A percentile compares a stretch with the other conserved stretches of the same genome.
Evolutionary conservation across 2,329 filamentous ascomycete genomes (phyloP).

Genomic region (Diaporthe destruens): DNA sequence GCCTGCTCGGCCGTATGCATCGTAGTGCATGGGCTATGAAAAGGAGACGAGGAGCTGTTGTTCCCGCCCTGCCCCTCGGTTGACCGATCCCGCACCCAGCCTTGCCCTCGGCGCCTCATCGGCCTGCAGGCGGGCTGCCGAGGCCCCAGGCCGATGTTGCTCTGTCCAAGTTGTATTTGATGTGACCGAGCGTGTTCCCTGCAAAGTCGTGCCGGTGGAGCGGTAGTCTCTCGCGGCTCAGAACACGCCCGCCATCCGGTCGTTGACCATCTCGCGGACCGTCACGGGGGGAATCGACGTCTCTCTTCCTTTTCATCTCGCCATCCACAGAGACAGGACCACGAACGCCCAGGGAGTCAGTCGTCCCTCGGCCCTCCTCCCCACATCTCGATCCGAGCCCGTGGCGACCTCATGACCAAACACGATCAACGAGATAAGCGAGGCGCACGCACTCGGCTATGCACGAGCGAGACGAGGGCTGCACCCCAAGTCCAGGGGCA

Average conservation of each 20-base stretch:
- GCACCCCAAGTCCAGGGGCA: not conserved
- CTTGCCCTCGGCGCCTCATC: not conserved
- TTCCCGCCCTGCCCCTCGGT: not conserved
- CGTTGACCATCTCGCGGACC: not conserved
- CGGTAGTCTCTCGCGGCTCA: not conserved
- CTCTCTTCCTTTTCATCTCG: not conserved
- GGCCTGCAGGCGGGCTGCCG: too few relatives aligned
- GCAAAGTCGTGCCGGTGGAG: not conserved
- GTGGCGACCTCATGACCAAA: not conserved
- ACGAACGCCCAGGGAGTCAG: not conserved
- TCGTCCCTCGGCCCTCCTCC: not conserved
- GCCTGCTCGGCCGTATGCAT: slow-evolving; percentile 8
- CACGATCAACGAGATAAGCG: not conserved
- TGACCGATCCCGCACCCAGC: slow-evolving; percentile 1
- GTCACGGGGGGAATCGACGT: not conserved
- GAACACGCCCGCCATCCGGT: not conserved
- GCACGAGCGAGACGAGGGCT: not conserved
- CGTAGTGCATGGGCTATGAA: not conserved
- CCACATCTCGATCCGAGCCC: not conserved
- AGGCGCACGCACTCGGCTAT: slow-evolving; percentile 8
- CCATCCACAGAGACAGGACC: not conserved
- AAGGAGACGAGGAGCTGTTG: not conserved
- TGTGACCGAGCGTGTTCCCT: not conserved
- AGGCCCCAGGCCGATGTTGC: not conserved
- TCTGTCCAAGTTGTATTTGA: not conserved